Percentiles rank a stretch among this genome's conserved stretches.
Conservation (phyloP, 202 grass and related monocot genomes). For the Brachypodium distachyon region DNA sequence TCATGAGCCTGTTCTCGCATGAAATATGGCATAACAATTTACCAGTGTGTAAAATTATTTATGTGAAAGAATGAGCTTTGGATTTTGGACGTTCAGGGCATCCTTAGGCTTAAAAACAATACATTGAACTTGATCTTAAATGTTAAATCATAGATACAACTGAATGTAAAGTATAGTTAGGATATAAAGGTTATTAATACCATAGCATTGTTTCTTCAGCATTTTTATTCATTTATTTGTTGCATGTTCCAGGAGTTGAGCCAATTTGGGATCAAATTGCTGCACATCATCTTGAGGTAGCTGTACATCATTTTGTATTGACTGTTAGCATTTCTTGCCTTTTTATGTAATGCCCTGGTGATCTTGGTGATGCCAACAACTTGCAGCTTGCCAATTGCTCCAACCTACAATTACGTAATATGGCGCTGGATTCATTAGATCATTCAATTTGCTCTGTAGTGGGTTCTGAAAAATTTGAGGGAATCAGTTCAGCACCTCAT, state of each 20-base stretch:
- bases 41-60: neutral
- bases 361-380: conserved; percentile 24
- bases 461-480: conserved; percentile 81
- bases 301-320: conserved; percentile 19
- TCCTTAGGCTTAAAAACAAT: conserved; percentile 1
- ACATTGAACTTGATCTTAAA: conserved; percentile 2
- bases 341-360: conserved; percentile 17
- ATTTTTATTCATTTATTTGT: conserved; percentile 10
- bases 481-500: conserved; percentile 46
- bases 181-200: neutral
- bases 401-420: conserved; percentile 74
- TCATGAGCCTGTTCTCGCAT: neutral
- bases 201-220: neutral
- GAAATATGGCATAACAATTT: neutral
- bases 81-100: conserved; percentile 1
- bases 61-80: neutral
- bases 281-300: conserved; percentile 93
- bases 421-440: conserved; percentile 91
- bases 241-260: conserved; percentile 67
- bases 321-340: neutral
- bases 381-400: conserved; percentile 80
- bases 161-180: conserved; percentile 7
- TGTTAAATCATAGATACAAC: neutral
- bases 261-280: conserved; percentile 93
- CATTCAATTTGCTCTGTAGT: conserved; percentile 94